Evolutionary conservation across 1,284 basidiomycete genomes (phyloP).

Genomic region (Volvariella volvacea): DNA sequence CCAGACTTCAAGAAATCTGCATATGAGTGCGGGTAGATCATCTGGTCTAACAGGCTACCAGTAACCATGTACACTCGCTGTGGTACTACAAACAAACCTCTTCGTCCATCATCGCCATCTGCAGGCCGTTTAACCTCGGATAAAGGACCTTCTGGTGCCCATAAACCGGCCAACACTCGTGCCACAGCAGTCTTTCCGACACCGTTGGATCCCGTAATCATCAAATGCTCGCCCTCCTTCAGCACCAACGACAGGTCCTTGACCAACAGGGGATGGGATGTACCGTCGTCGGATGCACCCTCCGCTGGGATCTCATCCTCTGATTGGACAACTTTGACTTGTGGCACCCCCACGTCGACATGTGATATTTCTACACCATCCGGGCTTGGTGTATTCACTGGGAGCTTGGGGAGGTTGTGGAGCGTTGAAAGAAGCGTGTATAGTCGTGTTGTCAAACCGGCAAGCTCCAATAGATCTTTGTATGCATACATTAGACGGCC

Average conservation of each 20-base stretch:
- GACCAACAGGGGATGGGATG: constrained; percentile 44
- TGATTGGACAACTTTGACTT: constrained; percentile 8
- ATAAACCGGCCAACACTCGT: constrained; percentile 85
- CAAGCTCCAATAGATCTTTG: constrained; percentile 89
- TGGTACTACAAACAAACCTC: constrained; percentile 81
- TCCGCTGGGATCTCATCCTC: constrained; percentile 13
- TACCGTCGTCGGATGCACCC: constrained; percentile 10
- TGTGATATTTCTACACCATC: constrained; percentile 53
- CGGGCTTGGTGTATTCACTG: constrained; percentile 26
- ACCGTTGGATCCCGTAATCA: constrained; percentile 92
- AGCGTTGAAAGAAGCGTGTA: constrained; percentile 86
- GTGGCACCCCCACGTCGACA: constrained; percentile 76
- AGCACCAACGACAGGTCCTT: constrained; percentile 69
- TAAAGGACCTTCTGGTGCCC: constrained; percentile 51
- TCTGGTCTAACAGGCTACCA: constrained; percentile 84
- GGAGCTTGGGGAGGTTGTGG: constrained; percentile 60
- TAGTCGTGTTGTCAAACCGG: constrained; percentile 86
- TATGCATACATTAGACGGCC: constrained; percentile 90
- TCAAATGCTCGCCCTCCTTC: constrained; percentile 78
- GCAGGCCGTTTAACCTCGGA: constrained; percentile 24
- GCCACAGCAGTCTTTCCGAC: constrained; percentile 95
- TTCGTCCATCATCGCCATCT: constrained; percentile 27
- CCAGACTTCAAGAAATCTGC: constrained; percentile 52
- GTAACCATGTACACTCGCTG: constrained; percentile 89
- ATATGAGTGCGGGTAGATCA: constrained; percentile 83